Base-by-base conservation (phyloP, 2,329 filamentous ascomycete genomes). In the Fusarium robinianum region DNA sequence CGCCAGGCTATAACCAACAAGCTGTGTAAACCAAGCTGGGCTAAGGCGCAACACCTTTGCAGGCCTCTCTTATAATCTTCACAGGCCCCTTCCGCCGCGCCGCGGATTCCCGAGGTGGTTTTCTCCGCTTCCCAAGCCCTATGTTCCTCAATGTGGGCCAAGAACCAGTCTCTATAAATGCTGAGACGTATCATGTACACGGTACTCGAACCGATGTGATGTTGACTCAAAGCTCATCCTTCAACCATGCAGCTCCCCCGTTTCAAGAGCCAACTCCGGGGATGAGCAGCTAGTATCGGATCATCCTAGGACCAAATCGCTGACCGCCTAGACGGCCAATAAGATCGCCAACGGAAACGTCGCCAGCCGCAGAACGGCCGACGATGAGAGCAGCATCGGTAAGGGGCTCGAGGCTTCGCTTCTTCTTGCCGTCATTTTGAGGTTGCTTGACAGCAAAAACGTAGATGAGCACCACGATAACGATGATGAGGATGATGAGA, bases 401-500 rank as follows among this genome's bases (percentile, higher is more conserved):
- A 7, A 57, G 49, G 21, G 61, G 44, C 12, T 49, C 38, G 17
- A 63, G 45, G 43, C 52, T 63, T 61, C 64, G 65, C 56, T 65
- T 68, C 39, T 60, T 59, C 41, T 49, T 64, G 60, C 49, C 63
- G 49, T 58, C 49, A 37, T 46, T 55, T 51, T 48, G 50, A 19
- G 53, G 47, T 27, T 44, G 55, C 52, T 65, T 70, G 46, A 71
- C 64, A 48, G 76, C 65, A 18, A 71, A 65, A 48, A 78, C 58
- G 55, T 76, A 79, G 37, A 76, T 67, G 40, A 76, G 71, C 7
- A 82, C 73, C 32, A 75, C 65, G 38, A 78, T 72, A 27, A 74
- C 74, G 30, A 82, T 70, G 32, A 83, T 67, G 38, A 75, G 57
- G 30, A 83, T 67, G 36, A 83, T 79, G 34, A 68, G 65, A 30